These are phyloP conservation scores for Xylariaceae sp. DNA, from an alignment of 2,329 filamentous ascomycete genomes.

Conservation along the genomic window DNA sequence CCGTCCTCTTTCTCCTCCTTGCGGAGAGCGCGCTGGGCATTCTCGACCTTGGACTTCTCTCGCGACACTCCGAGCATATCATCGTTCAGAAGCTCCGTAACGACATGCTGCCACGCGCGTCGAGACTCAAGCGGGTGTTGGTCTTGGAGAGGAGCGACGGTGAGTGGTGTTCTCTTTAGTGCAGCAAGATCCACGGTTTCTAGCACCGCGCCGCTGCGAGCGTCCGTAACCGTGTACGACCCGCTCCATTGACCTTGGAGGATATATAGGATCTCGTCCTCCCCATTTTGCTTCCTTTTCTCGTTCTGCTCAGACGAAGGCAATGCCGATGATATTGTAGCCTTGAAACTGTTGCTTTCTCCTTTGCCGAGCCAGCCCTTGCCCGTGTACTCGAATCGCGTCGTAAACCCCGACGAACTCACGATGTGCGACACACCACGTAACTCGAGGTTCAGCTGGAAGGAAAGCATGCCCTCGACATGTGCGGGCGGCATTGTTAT, in stretches of 20 bases:
- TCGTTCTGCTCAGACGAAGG: conserved; percentile 63
- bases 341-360: conserved; percentile 89
- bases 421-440: conserved; percentile 81
- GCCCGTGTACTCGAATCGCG: conserved; percentile 88
- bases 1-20: conserved; percentile 21
- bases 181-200: conserved; percentile 58
- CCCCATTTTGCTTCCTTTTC: too few species aligned
- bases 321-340: conserved; percentile 66
- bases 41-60: conserved; percentile 88
- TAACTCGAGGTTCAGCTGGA: conserved; percentile 85
- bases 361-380: conserved; percentile 94
- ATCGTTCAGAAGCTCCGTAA: conserved; percentile 71
- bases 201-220: conserved; percentile 43
- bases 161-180: conserved; percentile 61
- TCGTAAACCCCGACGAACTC: conserved; percentile 79
- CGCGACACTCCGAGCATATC: conserved; percentile 76
- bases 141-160: conserved; percentile 66
- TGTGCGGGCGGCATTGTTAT: conserved; percentile 89
- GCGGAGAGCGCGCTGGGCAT: conserved; percentile 60
- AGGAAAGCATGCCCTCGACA: conserved; percentile 87
- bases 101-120: conserved; percentile 83
- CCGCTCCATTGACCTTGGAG: conserved; percentile 89
- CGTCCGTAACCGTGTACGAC: conserved; percentile 69
- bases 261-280: too few species aligned
- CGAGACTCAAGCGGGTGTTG: conserved; percentile 87